Evolutionary conservation across 2,329 filamentous ascomycete species (phyloP), one percentile per base, ranked within the genome.

Genomic region (Alternaria postmessia): DNA sequence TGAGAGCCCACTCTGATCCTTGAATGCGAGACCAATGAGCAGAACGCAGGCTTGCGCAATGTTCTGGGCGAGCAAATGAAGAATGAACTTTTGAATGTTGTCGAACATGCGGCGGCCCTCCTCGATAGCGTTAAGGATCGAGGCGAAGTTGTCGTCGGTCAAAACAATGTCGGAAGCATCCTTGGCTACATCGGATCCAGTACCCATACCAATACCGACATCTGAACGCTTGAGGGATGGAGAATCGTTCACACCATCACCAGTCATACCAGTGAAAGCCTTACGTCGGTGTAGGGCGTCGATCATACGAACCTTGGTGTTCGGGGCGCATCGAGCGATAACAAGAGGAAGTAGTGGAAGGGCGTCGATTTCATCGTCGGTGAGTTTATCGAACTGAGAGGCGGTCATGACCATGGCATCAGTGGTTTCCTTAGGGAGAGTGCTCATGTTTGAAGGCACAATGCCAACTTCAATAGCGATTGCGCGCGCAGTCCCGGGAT

Each of bases 231-330:
- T 81, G 11, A 82, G 73, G 16, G 79, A 79, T n/a, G 80, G 81
- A 11, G 78, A 79, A 59, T 82, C 80, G 57, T 82, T 82, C 48
- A 82, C 80, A 58, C 80, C 80, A 46, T 82, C 80, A 48, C 80
- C 81, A 47, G 75, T 78, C 80, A 81, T 81, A 51, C 78, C 79
- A 39, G 75, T 78, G 62, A 78, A 81, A 34, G 73, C 74, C 52
- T 75, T 75, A 36, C 79, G 74, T 41, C 79, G 73, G 53, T 81
- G 80, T 14, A 82, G 70, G n/a, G 80, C 73, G 18, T 69, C 72
- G 9, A 83, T 78, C 79, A 83, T 82, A 30, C 81, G 76, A 11
- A 81, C 76, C 62, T 82, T 83, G 30, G 81, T 82, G 22, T 75
- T 78, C 0, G 81, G 81, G 7, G 73, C 79, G 64, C 80, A 82